Evolutionary conservation across 2,329 filamentous ascomycete genomes (phyloP).

Genomic region (Aspergillus eucalypticola): DNA sequence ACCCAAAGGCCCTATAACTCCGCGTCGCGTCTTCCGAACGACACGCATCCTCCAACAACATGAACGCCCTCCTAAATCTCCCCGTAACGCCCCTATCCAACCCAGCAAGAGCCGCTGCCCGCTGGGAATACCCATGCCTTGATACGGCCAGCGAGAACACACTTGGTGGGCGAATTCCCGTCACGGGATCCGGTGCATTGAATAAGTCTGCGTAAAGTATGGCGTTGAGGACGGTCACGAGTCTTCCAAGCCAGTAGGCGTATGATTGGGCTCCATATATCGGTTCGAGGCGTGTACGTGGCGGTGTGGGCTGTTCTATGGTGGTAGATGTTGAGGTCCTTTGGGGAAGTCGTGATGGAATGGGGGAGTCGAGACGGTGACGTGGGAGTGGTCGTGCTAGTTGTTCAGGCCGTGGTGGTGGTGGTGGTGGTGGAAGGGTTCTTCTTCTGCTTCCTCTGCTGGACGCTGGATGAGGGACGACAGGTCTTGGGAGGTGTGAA

Average conservation of each 20-base stretch:
- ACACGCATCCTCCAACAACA: conserved; percentile 36
- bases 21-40: conserved; percentile 35
- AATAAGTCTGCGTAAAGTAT: conserved; percentile 37
- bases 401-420: no score
- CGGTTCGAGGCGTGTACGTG: conserved; percentile 14
- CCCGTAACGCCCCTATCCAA: conserved; percentile 15
- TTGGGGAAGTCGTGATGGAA: no score
- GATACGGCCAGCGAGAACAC: conserved; percentile 6
- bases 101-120: conserved; percentile 12
- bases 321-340: no score
- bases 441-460: no score
- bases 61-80: conserved; percentile 35
- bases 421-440: no score
- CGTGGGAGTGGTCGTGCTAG: no score
- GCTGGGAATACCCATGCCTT: no score
- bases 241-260: conserved; percentile 36
- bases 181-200: conserved; percentile 28
- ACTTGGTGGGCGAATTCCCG: conserved; percentile 24
- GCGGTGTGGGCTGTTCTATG: no score
- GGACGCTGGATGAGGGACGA: no score
- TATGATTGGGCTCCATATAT: conserved; percentile 27
- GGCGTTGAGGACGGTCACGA: conserved; percentile 33
- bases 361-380: no score
- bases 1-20: conserved; percentile 35
- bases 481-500: no score